phyloP scores from a whole-genome alignment of 2,329 filamentous ascomycete species.

The Drechslerella coelobrocha region DNA sequence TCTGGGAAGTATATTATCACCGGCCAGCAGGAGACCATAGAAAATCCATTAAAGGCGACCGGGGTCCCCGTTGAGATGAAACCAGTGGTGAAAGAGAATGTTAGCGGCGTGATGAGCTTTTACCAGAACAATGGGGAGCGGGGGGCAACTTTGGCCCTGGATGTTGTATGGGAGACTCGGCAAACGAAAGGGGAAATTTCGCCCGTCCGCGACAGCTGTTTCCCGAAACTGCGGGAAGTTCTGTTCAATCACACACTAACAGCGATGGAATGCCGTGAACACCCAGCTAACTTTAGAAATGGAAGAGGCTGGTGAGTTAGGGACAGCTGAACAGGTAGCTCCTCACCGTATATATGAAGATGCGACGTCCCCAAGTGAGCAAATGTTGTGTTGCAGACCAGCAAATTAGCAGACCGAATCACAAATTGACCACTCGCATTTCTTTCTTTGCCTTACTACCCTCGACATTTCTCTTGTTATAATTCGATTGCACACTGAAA shows the following conservation, averaged over 20 bases:
- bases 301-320: slow-evolving; percentile 27
- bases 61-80: slow-evolving; percentile 21
- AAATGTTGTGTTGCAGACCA: slow-evolving; percentile 29
- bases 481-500: not conserved
- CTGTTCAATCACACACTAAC: slow-evolving; percentile 17
- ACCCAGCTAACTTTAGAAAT: slow-evolving; percentile 18
- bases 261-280: not conserved
- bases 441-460: not conserved
- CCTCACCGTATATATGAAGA: not conserved
- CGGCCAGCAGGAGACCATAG: slow-evolving; percentile 15
- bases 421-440: slow-evolving; percentile 11
- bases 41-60: not conserved
- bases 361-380: slow-evolving; percentile 17
- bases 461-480: not conserved
- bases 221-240: slow-evolving; percentile 28
- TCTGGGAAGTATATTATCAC: slow-evolving; percentile 8
- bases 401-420: slow-evolving; percentile 6
- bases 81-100: slow-evolving; percentile 11
- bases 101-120: slow-evolving; percentile 26
- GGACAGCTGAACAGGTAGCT: not conserved
- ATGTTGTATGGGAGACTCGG: slow-evolving; percentile 34
- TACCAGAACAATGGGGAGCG: slow-evolving; percentile 41
- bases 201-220: slow-evolving; percentile 23
- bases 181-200: slow-evolving; percentile 41
- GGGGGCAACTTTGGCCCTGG: slow-evolving; percentile 23